Evolutionary conservation across 495 filamentous ascomycete genomes (phyloP), one percentile per base, ranked within the genome.

Genomic region (Xylaria telfairii): DNA sequence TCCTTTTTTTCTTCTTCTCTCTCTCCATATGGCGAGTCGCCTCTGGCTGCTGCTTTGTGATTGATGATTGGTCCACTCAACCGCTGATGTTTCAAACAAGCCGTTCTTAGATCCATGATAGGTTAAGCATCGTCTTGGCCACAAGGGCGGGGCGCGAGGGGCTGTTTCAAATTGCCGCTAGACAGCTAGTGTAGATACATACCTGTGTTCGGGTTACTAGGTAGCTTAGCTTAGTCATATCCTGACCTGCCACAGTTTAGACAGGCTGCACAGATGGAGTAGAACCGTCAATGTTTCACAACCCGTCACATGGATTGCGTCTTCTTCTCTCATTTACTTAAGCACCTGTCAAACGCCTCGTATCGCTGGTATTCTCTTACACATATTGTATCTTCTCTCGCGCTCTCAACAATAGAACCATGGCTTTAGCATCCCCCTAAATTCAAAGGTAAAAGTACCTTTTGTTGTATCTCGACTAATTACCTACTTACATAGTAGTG

Each of bases 131-230:
- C 13, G 34, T 62, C 59, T 42, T 62, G 59, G 59, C 59, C 42
- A 32, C 44, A 53, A 32, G 46, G 63, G 62, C 41, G 57, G 59
- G 59, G 34, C 37, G n/a, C 28, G n/a, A 39, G 63, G 63, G 44
- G 24, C 46, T 39, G 63, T 65, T 65, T 65, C 63, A 65, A 34
- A 26, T 51, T 65, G 19, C 13, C 19, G 62, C 62, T 51, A 47
- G 34, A 32, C 3, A 7, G 47, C 49, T 54, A 28, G 49, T 59
- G 56, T 9, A 32, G 17, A n/a, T 21, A 9, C 2, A 46, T 41
- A 54, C 15, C 21, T 49, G n/a, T 4, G 6, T 9, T 51, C 12
- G 3, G 12, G 44, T 19, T 10, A 24, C n/a, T n/a, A 21, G 32
- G 17, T 37, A 59, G 30, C 56, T 37, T 37, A 59, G 30, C 56